phyloP scores from a whole-genome alignment of 2,329 filamentous ascomycete species.

The Bipolaris gigantea region DNA sequence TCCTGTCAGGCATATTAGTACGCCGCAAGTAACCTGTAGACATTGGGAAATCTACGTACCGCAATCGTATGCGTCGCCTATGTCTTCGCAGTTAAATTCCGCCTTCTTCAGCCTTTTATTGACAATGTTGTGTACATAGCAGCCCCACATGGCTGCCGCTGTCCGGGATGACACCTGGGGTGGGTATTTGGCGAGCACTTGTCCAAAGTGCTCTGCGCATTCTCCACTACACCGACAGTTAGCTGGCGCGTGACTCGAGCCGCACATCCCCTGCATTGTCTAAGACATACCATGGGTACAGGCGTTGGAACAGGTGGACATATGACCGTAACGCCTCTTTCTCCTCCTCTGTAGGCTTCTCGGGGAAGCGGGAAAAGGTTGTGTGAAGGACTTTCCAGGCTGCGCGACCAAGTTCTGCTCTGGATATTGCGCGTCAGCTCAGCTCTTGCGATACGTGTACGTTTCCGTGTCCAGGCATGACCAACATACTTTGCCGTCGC shows the following conservation, averaged over 20 bases:
- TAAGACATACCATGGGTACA: slow-evolving; percentile 62
- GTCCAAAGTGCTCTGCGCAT: slow-evolving; percentile 65
- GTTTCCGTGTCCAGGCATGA: slow-evolving; percentile 8
- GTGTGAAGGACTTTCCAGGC: slow-evolving; percentile 70
- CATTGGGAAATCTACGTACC: slow-evolving; percentile 26
- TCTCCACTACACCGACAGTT: slow-evolving; percentile 56
- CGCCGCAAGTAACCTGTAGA: background rate
- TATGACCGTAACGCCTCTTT: slow-evolving; percentile 61
- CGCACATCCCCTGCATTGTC: slow-evolving; percentile 18
- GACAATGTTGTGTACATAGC: slow-evolving; percentile 68
- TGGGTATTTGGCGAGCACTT: slow-evolving; percentile 63
- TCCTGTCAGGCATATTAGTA: background rate
- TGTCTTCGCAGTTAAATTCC: slow-evolving; percentile 64
- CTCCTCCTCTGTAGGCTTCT: slow-evolving; percentile 63
- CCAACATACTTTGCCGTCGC: slow-evolving; percentile 67
- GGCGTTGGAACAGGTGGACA: slow-evolving; percentile 64
- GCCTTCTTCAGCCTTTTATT: slow-evolving; percentile 64
- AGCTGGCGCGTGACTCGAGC: slow-evolving; percentile 28
- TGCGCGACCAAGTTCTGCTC: slow-evolving; percentile 65
- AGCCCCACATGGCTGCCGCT: slow-evolving; percentile 67
- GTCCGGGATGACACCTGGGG: slow-evolving; percentile 65
- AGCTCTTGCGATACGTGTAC: slow-evolving; percentile 8
- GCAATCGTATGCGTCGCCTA: slow-evolving; percentile 69
- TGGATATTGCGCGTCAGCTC: slow-evolving; percentile 35
- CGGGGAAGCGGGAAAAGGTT: slow-evolving; percentile 66